Conservation (phyloP, 805 yeast genomes). For the Kuraishia capsulata region DNA sequence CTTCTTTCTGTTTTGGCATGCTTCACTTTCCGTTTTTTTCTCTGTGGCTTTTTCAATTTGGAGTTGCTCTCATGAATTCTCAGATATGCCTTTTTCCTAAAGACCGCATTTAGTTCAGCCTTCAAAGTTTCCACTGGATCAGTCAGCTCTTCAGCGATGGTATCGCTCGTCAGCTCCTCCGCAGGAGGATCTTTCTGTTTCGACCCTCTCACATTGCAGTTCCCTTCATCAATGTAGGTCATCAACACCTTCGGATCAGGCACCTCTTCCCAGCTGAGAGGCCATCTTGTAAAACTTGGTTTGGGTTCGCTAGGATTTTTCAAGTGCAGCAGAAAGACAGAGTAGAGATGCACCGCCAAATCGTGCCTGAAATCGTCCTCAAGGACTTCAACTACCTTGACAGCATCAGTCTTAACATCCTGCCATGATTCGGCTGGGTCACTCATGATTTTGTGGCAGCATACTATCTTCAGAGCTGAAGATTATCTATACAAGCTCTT, state of each 20-base stretch:
- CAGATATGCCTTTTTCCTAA: slow-evolving; percentile 8
- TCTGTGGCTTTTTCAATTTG: too few relatives aligned
- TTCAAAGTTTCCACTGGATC: slow-evolving; percentile 8
- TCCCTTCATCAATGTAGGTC: neutral
- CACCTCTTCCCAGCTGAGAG: slow-evolving; percentile 25
- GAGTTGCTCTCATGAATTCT: slow-evolving; percentile 7
- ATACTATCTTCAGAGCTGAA: too few relatives aligned
- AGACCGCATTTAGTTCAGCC: slow-evolving; percentile 12
- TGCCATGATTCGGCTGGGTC: neutral
- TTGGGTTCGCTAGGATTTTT: slow-evolving; percentile 27
- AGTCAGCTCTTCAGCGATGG: neutral
- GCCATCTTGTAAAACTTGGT: slow-evolving; percentile 53
- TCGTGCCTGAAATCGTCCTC: slow-evolving; percentile 47
- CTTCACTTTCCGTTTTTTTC: slow-evolving; percentile 1
- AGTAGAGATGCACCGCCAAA: slow-evolving; percentile 56
- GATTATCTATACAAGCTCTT: too few relatives aligned
- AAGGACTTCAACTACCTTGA: slow-evolving; percentile 21
- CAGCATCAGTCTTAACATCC: slow-evolving; percentile 6
- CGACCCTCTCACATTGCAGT: neutral
- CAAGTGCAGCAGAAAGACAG: slow-evolving; percentile 35
- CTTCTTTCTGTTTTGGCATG: neutral
- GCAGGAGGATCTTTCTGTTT: neutral
- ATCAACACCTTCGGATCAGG: neutral
- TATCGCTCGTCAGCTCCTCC: slow-evolving; percentile 6
- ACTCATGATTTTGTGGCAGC: too few relatives aligned